phyloP scores from a whole-genome alignment of 2,329 filamentous ascomycete species.

The Xylariaceae sp. region DNA sequence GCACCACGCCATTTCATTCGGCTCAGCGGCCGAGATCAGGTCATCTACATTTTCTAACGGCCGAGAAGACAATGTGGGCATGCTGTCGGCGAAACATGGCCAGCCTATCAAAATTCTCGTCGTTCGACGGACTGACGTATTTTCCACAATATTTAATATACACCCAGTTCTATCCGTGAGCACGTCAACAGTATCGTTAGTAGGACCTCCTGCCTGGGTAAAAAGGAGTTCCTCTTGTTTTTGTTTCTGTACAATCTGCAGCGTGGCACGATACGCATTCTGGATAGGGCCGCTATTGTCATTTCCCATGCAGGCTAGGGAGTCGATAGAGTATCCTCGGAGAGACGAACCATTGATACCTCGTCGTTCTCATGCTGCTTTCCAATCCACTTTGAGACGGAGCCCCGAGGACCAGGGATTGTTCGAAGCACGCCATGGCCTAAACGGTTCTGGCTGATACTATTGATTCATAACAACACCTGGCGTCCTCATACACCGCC shows the following conservation, averaged over 20 bases:
- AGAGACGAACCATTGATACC: neutral
- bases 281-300: neutral
- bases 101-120: conserved; percentile 2
- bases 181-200: neutral
- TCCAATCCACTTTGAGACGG: neutral
- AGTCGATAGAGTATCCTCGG: neutral
- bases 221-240: neutral
- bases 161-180: neutral
- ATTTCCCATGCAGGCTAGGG: neutral
- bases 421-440: neutral
- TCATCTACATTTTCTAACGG: conserved; percentile 21
- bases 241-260: neutral
- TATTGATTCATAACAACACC: neutral
- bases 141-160: neutral
- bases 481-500: neutral
- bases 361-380: neutral
- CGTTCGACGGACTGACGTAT: conserved; percentile 1
- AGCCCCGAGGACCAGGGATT: neutral
- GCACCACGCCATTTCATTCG: conserved; percentile 22
- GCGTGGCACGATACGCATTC: neutral
- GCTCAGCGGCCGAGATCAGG: conserved; percentile 18
- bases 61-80: conserved; percentile 16
- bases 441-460: neutral
- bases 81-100: conserved; percentile 17
- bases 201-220: neutral